A percentile compares a stretch with the other conserved stretches of the same genome.
These are phyloP conservation scores for Mytilinidion resinicola DNA, from an alignment of 495 filamentous ascomycete species.

Conservation along the genomic window DNA sequence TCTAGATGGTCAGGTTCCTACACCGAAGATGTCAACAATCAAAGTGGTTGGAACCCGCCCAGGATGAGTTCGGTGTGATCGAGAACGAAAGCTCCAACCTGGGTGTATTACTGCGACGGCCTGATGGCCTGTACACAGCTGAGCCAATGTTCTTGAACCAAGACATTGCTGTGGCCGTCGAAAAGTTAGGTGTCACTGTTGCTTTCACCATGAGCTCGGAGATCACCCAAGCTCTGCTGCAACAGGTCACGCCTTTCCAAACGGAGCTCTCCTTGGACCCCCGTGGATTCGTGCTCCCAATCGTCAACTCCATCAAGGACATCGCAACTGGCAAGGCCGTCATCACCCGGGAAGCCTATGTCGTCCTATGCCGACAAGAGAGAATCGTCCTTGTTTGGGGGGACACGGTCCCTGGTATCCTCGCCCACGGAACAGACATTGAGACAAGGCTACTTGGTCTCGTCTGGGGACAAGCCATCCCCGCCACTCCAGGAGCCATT, in stretches of 20 bases:
- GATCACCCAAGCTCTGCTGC: constrained; percentile 32
- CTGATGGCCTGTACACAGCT: constrained; percentile 22
- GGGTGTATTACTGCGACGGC: constrained; percentile 20
- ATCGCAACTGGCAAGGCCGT: constrained; percentile 20
- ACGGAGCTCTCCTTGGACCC: constrained; percentile 34
- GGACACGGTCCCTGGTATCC: constrained; percentile 35
- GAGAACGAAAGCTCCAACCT: constrained; percentile 18
- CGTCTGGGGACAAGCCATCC: constrained; percentile 25
- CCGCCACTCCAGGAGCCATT: constrained; percentile 7
- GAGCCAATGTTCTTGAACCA: constrained; percentile 25
- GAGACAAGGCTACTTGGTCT: constrained; percentile 33
- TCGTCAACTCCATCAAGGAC: constrained; percentile 33
- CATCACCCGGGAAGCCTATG: constrained; percentile 30
- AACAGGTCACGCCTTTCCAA: constrained; percentile 34
- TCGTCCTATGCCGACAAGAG: constrained; percentile 34
- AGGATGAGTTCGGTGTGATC: constrained; percentile 23
- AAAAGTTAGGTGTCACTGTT: constrained; percentile 28
- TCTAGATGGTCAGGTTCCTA: constrained; percentile 25
- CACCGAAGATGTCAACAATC: constrained; percentile 19
- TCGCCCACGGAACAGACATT: constrained; percentile 35
- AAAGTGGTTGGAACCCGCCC: constrained; percentile 24
- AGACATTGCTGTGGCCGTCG: constrained; percentile 26
- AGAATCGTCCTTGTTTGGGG: constrained; percentile 38
- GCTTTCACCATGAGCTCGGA: constrained; percentile 40
- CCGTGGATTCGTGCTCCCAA: constrained; percentile 31